Evolutionary conservation across 23 red algal genomes (phyloP).

Genomic region (Gracilaria domingensis): DNA sequence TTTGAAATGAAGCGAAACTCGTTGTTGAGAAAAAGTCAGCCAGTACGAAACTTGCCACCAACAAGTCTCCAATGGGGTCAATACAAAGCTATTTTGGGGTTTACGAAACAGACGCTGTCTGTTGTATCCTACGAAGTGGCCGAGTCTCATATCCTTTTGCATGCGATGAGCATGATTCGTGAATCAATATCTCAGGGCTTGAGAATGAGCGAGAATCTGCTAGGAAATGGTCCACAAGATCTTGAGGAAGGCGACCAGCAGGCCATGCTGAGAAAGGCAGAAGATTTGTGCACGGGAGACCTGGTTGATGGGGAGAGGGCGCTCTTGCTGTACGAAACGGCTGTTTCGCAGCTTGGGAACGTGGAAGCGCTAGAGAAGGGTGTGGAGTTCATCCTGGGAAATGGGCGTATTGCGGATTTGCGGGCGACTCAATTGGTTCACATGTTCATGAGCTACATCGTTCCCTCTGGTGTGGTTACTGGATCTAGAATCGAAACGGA

Average conservation of each 20-base stretch:
- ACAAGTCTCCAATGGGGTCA: neutral
- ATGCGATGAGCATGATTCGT: constrained; percentile 28
- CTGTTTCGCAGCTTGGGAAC: neutral
- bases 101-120: neutral
- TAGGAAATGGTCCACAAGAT: neutral
- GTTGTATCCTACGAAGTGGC: neutral
- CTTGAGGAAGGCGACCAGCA: neutral
- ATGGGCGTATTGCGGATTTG: neutral
- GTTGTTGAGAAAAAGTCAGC: neutral
- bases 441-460: neutral
- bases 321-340: neutral
- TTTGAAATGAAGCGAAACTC: neutral
- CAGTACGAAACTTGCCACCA: neutral
- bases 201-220: neutral
- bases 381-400: constrained; percentile 8
- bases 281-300: neutral
- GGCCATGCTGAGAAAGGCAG: neutral
- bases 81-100: neutral
- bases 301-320: neutral
- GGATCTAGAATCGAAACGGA: neutral
- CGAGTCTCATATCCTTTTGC: neutral
- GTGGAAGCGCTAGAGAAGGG: neutral
- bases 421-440: neutral
- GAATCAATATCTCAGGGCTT: neutral
- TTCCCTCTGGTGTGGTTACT: neutral